phyloP scores from a whole-genome alignment of 164 flowering plant species.

The Aristolochia californica region DNA sequence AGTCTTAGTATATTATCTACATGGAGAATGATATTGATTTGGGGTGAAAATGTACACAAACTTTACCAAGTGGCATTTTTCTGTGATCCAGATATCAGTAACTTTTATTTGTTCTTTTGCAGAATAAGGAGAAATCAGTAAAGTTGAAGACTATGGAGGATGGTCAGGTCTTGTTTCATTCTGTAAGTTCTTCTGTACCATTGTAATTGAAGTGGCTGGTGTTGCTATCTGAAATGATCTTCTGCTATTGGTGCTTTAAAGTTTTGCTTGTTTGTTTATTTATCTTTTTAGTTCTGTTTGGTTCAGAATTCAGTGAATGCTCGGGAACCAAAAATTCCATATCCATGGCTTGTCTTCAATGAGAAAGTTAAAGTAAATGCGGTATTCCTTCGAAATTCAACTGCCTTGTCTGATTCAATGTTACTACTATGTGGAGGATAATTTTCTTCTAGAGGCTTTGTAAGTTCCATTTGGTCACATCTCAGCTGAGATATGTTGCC shows the following conservation, averaged over 20 bases:
- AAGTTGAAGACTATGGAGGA: conserved; percentile 94
- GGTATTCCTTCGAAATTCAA: conserved; percentile 83
- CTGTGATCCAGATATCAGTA: background rate
- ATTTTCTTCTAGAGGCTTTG: conserved; percentile 49
- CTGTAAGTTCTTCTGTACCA: conserved; percentile 34
- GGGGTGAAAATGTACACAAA: too few relatives aligned
- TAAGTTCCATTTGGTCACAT: conserved; percentile 20
- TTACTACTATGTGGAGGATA: conserved; percentile 88
- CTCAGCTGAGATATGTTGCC: too few relatives aligned
- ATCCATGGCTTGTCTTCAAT: conserved; percentile 93
- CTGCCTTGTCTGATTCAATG: conserved; percentile 84
- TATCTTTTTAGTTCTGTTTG: conserved; percentile 1
- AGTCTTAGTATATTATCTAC: too few relatives aligned
- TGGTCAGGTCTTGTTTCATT: conserved; percentile 72
- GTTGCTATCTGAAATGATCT: background rate
- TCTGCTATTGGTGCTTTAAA: background rate
- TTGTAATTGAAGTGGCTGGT: background rate
- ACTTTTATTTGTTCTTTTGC: conserved; percentile 9
- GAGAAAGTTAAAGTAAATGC: conserved; percentile 91
- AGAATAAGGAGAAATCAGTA: conserved; percentile 76
- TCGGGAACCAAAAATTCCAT: conserved; percentile 59
- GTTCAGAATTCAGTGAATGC: conserved; percentile 79
- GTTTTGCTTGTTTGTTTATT: background rate
- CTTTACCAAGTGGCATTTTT: too few relatives aligned
- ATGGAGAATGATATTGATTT: too few relatives aligned